Conservation (phyloP, 306 rosid species). For the Arachis stenosperma region DNA sequence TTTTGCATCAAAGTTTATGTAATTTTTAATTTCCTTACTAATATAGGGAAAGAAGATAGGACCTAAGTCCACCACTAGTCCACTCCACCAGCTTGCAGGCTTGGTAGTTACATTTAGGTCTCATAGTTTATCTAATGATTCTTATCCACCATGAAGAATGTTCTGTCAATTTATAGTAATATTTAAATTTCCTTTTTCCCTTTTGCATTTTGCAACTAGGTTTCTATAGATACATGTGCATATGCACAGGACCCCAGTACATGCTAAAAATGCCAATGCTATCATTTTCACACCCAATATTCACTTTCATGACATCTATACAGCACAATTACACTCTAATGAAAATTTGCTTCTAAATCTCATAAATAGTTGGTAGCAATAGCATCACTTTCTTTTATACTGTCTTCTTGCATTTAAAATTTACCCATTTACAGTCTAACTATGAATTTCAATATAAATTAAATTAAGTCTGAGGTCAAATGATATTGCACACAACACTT, state of each 20-base stretch:
- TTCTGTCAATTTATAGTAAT: slow-evolving; percentile 31
- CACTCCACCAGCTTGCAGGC: slow-evolving; percentile 19
- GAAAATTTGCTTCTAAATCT: slow-evolving; percentile 7
- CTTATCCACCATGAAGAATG: slow-evolving; percentile 33
- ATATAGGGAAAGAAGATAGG: slow-evolving; percentile 23
- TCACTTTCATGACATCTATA: slow-evolving; percentile 24
- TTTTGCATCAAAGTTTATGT: slow-evolving; percentile 6
- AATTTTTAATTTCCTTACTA: slow-evolving; percentile 15
- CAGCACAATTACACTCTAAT: slow-evolving; percentile 27
- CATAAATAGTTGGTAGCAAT: slow-evolving; percentile 10
- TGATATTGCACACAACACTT: too few species aligned
- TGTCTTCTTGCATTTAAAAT: slow-evolving; percentile 15
- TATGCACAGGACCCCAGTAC: slow-evolving; percentile 47
- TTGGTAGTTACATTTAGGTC: slow-evolving; percentile 33
- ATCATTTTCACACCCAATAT: slow-evolving; percentile 47
- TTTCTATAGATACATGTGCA: slow-evolving; percentile 29
- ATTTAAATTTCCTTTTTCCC: background rate
- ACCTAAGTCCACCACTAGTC: slow-evolving; percentile 19
- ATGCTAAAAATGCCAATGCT: slow-evolving; percentile 40
- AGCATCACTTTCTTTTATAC: background rate
- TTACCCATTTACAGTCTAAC: slow-evolving; percentile 7
- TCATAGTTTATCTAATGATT: slow-evolving; percentile 1
- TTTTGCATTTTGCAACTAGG: slow-evolving; percentile 34
- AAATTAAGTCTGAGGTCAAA: too few species aligned
- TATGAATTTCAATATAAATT: slow-evolving; percentile 12